A percentile compares a stretch with the other conserved stretches of the same genome.
phyloP scores from a whole-genome alignment of 2,329 filamentous ascomycete species.

The Teratosphaeria epicoccoides region DNA sequence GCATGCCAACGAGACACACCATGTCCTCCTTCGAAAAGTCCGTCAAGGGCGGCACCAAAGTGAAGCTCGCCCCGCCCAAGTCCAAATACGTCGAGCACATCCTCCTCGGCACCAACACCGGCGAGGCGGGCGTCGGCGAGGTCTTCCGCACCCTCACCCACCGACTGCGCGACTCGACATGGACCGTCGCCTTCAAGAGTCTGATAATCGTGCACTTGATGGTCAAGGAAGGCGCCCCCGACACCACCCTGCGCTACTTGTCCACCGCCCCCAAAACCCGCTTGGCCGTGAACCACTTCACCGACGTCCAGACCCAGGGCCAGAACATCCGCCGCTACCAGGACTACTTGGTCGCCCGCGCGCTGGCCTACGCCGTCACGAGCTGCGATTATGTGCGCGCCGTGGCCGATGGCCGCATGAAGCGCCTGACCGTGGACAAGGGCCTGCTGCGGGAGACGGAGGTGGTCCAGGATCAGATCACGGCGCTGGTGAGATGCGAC shows the following conservation, averaged over 20 bases:
- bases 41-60: conserved; percentile 96
- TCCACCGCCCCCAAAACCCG: conserved; percentile 65
- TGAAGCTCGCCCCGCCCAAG: conserved; percentile 87
- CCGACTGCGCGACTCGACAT: conserved; percentile 86
- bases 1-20: not conserved
- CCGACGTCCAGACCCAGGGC: conserved; percentile 89
- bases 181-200: conserved; percentile 99
- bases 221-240: conserved; percentile 87
- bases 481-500: conserved; percentile 78
- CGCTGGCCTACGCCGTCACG: conserved; percentile 70
- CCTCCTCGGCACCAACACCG: conserved; percentile 84
- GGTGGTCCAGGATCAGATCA: conserved; percentile 76
- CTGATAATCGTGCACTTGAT: conserved; percentile 93
- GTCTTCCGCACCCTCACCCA: conserved; percentile 87
- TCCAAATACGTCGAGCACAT: conserved; percentile 99
- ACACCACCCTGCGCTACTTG: conserved; percentile 78
- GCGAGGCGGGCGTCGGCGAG: conserved; percentile 88
- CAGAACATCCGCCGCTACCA: conserved; percentile 89
- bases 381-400: conserved; percentile 82
- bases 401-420: conserved; percentile 66
- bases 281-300: conserved; percentile 81
- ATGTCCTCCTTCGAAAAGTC: conserved; percentile 97
- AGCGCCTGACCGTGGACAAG: conserved; percentile 80
- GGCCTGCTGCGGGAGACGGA: conserved; percentile 87
- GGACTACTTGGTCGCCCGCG: conserved; percentile 73